Percentiles rank a stretch among this genome's conserved stretches.
phyloP scores from a whole-genome alignment of 768 basidiomycete species.

The Lyophyllum decastes region DNA sequence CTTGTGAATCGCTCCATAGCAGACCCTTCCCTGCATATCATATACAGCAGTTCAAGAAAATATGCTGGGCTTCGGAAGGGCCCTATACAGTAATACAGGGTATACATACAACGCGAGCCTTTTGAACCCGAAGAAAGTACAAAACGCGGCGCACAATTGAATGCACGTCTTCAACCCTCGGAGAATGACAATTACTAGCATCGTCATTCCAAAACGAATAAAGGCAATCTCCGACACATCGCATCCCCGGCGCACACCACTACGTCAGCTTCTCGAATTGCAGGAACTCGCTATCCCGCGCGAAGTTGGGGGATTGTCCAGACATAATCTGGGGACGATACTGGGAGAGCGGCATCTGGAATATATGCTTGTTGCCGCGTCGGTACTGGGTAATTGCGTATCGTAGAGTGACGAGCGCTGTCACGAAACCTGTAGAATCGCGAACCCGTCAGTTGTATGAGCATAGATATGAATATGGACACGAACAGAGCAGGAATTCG shows the following conservation, averaged over 20 bases:
- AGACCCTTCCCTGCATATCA: too few relatives aligned
- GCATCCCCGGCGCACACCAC: neutral
- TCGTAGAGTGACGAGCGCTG: conserved; percentile 39
- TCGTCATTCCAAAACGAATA: neutral
- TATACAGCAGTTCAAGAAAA: neutral
- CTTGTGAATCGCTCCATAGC: too few relatives aligned
- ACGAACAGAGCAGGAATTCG: conserved; percentile 53
- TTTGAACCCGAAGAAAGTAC: neutral
- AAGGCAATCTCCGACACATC: neutral
- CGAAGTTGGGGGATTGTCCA: neutral
- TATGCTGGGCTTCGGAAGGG: neutral
- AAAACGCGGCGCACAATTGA: neutral
- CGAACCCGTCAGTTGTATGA: neutral
- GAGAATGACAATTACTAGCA: neutral
- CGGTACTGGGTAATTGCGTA: conserved; percentile 44
- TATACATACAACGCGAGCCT: neutral
- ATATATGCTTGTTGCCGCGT: conserved; percentile 52
- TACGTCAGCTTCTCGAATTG: conserved; percentile 33
- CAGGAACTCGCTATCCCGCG: conserved; percentile 36
- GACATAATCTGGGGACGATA: conserved; percentile 32
- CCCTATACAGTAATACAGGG: neutral
- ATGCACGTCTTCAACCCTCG: neutral
- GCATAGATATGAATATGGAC: conserved; percentile 7
- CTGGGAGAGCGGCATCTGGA: conserved; percentile 50
- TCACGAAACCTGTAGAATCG: conserved; percentile 39